These are phyloP conservation scores for Fraxinus paxiana DNA, from an alignment of 305 asterid genomes.

Conservation along the genomic window DNA sequence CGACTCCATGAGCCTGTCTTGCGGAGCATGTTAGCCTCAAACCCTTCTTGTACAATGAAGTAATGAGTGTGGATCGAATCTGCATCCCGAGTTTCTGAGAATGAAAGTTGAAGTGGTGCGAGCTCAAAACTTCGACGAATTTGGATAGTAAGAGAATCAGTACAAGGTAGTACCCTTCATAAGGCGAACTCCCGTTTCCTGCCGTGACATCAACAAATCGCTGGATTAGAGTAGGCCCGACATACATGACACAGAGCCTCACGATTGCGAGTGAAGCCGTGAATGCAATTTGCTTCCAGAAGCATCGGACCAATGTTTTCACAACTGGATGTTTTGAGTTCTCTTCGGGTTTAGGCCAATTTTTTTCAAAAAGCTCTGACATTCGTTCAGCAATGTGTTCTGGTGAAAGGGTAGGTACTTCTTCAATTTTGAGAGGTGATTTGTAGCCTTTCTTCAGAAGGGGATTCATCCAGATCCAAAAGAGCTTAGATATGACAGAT, in stretches of 20 bases:
- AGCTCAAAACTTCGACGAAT: constrained; percentile 66
- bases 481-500: constrained; percentile 58
- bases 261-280: constrained; percentile 67
- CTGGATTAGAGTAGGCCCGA: constrained; percentile 77
- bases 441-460: constrained; percentile 58
- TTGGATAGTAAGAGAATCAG: constrained; percentile 53
- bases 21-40: constrained; percentile 75
- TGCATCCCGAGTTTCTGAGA: constrained; percentile 86
- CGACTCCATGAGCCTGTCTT: constrained; percentile 82
- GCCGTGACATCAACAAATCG: constrained; percentile 66
- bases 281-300: constrained; percentile 64
- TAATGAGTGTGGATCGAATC: constrained; percentile 71
- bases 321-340: constrained; percentile 68
- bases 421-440: constrained; percentile 62
- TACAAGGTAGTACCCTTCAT: constrained; percentile 78
- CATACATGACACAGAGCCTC: constrained; percentile 65
- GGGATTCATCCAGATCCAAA: constrained; percentile 92
- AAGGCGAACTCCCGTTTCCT: constrained; percentile 47
- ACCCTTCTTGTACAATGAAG: constrained; percentile 76
- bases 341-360: constrained; percentile 84
- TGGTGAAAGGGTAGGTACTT: constrained; percentile 74
- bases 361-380: constrained; percentile 51
- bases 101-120: constrained; percentile 83
- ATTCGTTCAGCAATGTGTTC: constrained; percentile 67
- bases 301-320: constrained; percentile 61